Evolutionary conservation across 441 rosid species (phyloP).

Genomic region (Adansonia rubrostipa): DNA sequence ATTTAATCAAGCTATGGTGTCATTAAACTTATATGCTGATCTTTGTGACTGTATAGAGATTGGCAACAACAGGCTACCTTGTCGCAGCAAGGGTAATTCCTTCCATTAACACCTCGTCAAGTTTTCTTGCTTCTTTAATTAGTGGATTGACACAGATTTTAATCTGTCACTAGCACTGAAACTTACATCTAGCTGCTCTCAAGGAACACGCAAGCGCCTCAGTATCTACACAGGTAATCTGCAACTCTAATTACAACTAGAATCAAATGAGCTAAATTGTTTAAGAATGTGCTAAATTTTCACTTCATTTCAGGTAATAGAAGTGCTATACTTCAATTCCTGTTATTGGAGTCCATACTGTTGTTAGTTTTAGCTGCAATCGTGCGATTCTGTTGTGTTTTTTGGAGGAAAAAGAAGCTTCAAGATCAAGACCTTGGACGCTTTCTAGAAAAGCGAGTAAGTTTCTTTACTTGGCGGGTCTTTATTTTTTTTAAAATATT

Average conservation of each 20-base stretch:
- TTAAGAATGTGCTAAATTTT: neutral
- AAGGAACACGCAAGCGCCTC: slow-evolving; percentile 49
- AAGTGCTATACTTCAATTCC: slow-evolving; percentile 55
- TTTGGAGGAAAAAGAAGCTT: slow-evolving; percentile 88
- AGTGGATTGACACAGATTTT: neutral
- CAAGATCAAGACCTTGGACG: slow-evolving; percentile 57
- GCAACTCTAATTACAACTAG: neutral
- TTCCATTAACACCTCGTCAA: neutral
- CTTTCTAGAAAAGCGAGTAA: slow-evolving; percentile 78
- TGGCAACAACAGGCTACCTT: slow-evolving; percentile 53
- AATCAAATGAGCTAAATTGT: slow-evolving; percentile 8
- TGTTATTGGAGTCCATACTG: slow-evolving; percentile 63
- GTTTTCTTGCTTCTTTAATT: neutral
- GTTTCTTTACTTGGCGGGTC: neutral
- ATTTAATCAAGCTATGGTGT: neutral
- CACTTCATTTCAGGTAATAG: slow-evolving; percentile 54
- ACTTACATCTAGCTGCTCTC: slow-evolving; percentile 70
- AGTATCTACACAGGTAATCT: slow-evolving; percentile 54
- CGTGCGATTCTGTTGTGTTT: slow-evolving; percentile 74
- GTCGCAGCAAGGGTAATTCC: slow-evolving; percentile 54
- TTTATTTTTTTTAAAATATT: too few relatives aligned
- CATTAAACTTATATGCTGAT: slow-evolving; percentile 7
- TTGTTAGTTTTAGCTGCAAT: slow-evolving; percentile 60
- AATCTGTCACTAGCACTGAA: slow-evolving; percentile 50
- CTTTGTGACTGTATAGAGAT: slow-evolving; percentile 48